Percentiles rank a stretch among this genome's conserved stretches.
Conservation (phyloP, 345 rosid species). For the Eucalyptus grandis region DNA sequence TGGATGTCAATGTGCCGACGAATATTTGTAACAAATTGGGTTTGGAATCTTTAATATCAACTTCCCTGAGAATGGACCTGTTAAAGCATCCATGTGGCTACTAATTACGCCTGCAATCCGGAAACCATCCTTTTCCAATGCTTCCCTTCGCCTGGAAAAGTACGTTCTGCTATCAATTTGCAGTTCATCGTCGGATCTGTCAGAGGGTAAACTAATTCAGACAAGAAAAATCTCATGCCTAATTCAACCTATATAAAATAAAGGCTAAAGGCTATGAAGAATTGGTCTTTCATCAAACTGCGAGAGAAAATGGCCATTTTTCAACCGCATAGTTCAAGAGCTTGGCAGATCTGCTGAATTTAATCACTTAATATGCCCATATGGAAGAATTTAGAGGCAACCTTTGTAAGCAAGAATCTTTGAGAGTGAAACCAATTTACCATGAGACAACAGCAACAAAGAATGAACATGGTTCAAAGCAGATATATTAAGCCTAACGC, state of each 20-base stretch:
- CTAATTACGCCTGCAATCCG: conserved; percentile 42
- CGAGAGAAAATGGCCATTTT: neutral
- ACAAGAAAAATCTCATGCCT: neutral
- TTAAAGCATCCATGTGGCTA: conserved; percentile 59
- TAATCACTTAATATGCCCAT: neutral
- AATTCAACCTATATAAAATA: neutral
- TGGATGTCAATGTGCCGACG: neutral
- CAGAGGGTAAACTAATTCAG: neutral
- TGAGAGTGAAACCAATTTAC: neutral
- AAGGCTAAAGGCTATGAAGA: neutral
- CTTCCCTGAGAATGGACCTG: conserved; percentile 19
- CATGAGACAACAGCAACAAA: neutral
- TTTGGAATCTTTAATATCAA: conserved; percentile 65
- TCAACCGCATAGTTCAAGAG: neutral
- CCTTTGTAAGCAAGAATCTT: neutral
- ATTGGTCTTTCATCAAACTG: neutral
- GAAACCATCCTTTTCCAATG: conserved; percentile 15
- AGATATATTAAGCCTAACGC: neutral
- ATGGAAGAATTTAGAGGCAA: neutral
- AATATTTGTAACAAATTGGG: conserved; percentile 4
- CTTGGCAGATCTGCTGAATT: neutral
- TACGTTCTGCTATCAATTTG: conserved; percentile 19
- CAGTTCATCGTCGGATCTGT: conserved; percentile 39
- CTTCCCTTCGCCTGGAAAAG: conserved; percentile 16
- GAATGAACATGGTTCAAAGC: neutral